phyloP scores from a whole-genome alignment of 441 rosid species.

The Erysimum cheiri region DNA sequence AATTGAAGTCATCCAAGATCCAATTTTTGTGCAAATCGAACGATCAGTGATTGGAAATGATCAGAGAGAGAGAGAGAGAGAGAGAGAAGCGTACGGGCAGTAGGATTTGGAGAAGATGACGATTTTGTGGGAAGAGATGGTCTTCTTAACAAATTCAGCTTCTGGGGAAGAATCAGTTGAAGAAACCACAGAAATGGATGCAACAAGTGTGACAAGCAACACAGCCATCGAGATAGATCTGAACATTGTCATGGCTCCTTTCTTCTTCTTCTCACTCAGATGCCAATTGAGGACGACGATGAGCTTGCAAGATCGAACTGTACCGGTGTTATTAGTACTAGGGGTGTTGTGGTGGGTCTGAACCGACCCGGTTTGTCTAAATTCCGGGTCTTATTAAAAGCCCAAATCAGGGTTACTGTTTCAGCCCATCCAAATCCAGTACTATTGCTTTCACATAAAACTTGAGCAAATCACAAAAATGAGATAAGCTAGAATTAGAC shows the following conservation, averaged over 20 bases:
- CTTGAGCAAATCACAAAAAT: background rate
- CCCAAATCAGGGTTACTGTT: background rate
- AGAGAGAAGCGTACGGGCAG: slow-evolving; percentile 68
- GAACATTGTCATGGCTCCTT: slow-evolving; percentile 34
- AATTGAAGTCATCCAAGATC: slow-evolving; percentile 13
- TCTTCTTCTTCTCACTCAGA: slow-evolving; percentile 16
- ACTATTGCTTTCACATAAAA: background rate
- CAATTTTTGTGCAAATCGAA: slow-evolving; percentile 1
- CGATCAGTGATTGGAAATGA: background rate
- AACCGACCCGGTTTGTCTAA: background rate
- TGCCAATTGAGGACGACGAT: slow-evolving; percentile 4
- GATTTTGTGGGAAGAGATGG: slow-evolving; percentile 77
- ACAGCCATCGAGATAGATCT: slow-evolving; percentile 40
- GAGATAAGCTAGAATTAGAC: background rate
- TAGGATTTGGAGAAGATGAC: slow-evolving; percentile 95
- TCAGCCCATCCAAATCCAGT: background rate
- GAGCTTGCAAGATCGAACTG: background rate
- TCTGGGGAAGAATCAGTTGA: slow-evolving; percentile 48
- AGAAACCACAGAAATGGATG: slow-evolving; percentile 42
- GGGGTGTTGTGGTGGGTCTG: background rate
- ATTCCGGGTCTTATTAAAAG: slow-evolving; percentile 5
- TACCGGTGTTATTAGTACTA: background rate
- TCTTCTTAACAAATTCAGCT: slow-evolving; percentile 65
- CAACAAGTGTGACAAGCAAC: slow-evolving; percentile 34
- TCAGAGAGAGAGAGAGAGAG: background rate